phyloP scores from a whole-genome alignment of 306 rosid genomes.

The Quercus mongolica region DNA sequence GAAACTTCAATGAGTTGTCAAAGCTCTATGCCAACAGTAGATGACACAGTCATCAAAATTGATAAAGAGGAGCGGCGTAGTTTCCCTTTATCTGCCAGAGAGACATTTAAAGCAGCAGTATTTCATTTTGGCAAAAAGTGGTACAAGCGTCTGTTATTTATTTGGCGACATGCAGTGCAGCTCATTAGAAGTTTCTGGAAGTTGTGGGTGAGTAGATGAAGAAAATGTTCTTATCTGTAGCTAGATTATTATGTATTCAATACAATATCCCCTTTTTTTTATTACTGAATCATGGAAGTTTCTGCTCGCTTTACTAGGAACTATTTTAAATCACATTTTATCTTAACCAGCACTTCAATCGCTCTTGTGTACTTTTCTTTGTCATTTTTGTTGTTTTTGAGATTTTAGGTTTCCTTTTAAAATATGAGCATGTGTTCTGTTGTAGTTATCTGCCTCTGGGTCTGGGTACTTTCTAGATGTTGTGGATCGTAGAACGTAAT shows the following conservation, averaged over 20 bases:
- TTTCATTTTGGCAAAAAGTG: constrained; percentile 68
- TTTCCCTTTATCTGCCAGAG: constrained; percentile 64
- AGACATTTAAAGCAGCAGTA: constrained; percentile 69
- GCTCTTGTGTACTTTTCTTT: neutral
- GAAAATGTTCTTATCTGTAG: neutral
- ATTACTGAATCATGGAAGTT: neutral
- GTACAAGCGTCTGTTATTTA: constrained; percentile 68
- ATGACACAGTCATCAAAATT: constrained; percentile 49
- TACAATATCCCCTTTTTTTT: neutral
- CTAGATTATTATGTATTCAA: neutral
- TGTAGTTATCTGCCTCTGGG: neutral
- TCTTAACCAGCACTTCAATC: neutral
- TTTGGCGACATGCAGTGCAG: constrained; percentile 61
- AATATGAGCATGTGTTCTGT: neutral
- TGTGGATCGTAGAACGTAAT: neutral
- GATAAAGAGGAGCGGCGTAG: constrained; percentile 60
- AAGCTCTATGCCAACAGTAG: constrained; percentile 41
- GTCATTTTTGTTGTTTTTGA: neutral
- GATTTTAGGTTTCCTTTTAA: neutral
- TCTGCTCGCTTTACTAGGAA: neutral
- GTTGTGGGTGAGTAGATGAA: constrained; percentile 66
- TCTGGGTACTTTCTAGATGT: neutral
- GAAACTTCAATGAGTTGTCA: constrained; percentile 50
- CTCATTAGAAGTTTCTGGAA: constrained; percentile 61
- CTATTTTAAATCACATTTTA: neutral